Evolutionary conservation across 2,329 filamentous ascomycete genomes (phyloP), one percentile per base, ranked within the genome.

Genomic region (Orbilia quercus): DNA sequence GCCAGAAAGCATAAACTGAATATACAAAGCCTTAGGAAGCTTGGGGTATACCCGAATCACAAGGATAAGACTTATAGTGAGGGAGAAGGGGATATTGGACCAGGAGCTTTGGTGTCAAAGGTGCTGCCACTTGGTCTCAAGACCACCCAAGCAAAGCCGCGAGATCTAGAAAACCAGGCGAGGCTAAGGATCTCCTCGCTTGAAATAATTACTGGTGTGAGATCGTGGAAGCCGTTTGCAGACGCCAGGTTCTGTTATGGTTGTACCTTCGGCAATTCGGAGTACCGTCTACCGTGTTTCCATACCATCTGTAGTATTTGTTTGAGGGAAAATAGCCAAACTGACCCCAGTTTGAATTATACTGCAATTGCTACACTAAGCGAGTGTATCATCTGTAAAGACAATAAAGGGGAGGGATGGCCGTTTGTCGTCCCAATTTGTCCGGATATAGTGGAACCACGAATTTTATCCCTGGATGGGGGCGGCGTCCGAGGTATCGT

Each of bases 401-500:
- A 45, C 9, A 11, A 23, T 31, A n/a, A 16, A 2, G 12, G 11
- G 1, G 6, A 51, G 9, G 34, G 22, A 16, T 64, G 59, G 59
- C 59, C 59, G 11, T 44, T 44, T 42, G 20, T 47, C 9, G 16
- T 54, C n/a, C 38, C 48, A 14, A 44, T 54, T n/a, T 16, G 18
- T 12, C 62, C 53, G 6, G 14, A 48, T 9, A 23, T 57, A 2
- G 16, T 50, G 2, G 23, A 25, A 2, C 50, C 50, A n/a, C 50
- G 62, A 18, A 18, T 66, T 7, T 18, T 66, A 5, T n/a, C 62
- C 4, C 40, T 66, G 0, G 62, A 66, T 28, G 62, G 62, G 5
- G 62, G 38, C 14, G 62, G 62, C 12, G 51, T 66, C 18, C 50
- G 53, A 7, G 51, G 23, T 16, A 25, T 66, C 18, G n/a, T 36